Conservation (phyloP, 805 yeast genomes). For the Saccharomycodes ludwigii region DNA sequence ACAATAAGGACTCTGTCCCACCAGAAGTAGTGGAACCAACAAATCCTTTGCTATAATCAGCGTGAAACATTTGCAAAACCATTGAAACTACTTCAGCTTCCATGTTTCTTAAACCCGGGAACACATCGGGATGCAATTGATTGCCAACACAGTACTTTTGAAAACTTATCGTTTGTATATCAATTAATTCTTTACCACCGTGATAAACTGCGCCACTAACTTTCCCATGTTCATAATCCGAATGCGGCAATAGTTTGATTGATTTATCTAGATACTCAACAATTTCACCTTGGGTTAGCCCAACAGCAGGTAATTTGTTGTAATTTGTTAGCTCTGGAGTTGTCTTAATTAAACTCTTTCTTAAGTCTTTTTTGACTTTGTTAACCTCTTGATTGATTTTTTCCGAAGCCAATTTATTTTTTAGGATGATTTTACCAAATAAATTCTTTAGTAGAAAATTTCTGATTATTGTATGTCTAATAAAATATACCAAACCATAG, state of each 20-base stretch:
- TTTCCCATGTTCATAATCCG: conserved; percentile 67
- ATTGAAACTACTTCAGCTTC: conserved; percentile 89
- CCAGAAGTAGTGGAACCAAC: conserved; percentile 86
- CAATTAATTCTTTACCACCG: conserved; percentile 71
- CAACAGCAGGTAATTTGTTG: conserved; percentile 42
- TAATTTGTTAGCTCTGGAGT: conserved; percentile 35
- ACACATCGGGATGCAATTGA: conserved; percentile 93
- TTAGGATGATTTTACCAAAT: no score
- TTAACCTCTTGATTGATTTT: conserved; percentile 47
- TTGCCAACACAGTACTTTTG: conserved; percentile 74
- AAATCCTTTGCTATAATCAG: conserved; percentile 46
- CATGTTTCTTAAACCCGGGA: conserved; percentile 94
- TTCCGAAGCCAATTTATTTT: no score
- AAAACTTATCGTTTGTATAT: conserved; percentile 67
- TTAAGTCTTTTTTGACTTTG: conserved; percentile 36
- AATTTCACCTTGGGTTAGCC: conserved; percentile 39
- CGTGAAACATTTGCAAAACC: conserved; percentile 64
- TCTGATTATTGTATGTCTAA: no score
- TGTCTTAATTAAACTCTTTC: conserved; percentile 44
- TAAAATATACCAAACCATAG: no score
- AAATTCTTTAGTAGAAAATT: no score
- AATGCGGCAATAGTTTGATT: conserved; percentile 37
- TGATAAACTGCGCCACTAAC: conserved; percentile 96
- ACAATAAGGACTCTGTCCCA: conserved; percentile 84
- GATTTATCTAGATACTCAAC: conserved; percentile 37